Percentiles rank a stretch among this genome's conserved stretches.
phyloP scores from a whole-genome alignment of 2,329 filamentous ascomycete genomes.

The Colletotrichum sidae region DNA sequence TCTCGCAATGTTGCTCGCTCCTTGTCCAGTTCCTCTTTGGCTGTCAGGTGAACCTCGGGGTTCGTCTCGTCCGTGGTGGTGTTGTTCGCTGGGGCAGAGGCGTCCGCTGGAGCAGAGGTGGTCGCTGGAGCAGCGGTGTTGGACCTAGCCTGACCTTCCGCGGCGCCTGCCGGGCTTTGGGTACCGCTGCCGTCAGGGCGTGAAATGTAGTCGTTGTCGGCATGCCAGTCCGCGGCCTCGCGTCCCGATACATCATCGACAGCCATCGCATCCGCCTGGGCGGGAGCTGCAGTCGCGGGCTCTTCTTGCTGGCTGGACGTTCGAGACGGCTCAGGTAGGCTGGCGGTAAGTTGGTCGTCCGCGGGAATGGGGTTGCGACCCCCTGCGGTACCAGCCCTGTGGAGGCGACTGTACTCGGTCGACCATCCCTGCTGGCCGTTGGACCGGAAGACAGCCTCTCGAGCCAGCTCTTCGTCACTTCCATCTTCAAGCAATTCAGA shows the following conservation, averaged over 20 bases:
- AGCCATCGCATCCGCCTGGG: conserved; percentile 45
- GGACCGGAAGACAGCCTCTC: conserved; percentile 86
- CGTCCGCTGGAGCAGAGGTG: conserved; percentile 35
- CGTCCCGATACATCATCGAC: conserved; percentile 44
- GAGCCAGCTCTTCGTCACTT: conserved; percentile 71
- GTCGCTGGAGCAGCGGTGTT: conserved; percentile 39
- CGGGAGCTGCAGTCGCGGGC: conserved; percentile 23
- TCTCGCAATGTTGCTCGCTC: conserved; percentile 78
- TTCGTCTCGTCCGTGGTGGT: conserved; percentile 40
- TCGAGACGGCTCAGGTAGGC: conserved; percentile 41
- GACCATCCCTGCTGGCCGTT: conserved; percentile 73
- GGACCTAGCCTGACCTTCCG: conserved; percentile 17
- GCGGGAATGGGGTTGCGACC: conserved; percentile 75
- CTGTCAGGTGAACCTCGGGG: conserved; percentile 50
- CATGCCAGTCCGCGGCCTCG: conserved; percentile 39
- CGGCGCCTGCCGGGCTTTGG: conserved; percentile 13
- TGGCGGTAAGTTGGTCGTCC: conserved; percentile 61
- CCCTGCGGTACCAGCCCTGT: conserved; percentile 67
- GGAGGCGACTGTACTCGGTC: conserved; percentile 79
- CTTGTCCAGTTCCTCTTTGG: conserved; percentile 83
- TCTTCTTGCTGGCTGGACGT: conserved; percentile 41
- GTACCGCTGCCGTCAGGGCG: conserved; percentile 42
- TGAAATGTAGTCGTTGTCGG: conserved; percentile 16
- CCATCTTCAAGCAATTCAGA: conserved; percentile 55
- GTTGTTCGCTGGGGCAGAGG: conserved; percentile 26